phyloP scores from a whole-genome alignment of 345 rosid genomes.

The Eucalyptus curtisii region DNA sequence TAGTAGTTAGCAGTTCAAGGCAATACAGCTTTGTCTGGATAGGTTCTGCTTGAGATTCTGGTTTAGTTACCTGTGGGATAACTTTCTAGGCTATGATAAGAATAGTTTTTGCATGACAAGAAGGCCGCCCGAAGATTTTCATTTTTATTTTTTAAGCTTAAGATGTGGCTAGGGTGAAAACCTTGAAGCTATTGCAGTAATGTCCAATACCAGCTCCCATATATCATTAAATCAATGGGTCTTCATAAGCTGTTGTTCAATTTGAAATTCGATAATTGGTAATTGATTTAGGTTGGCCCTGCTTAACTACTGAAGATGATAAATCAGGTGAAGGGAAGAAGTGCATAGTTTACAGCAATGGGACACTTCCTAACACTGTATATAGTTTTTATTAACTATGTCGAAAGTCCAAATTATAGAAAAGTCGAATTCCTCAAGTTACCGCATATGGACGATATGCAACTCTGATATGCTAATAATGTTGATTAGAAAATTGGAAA shows the following conservation, averaged over 20 bases:
- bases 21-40: not conserved
- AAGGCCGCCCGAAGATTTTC: not conserved
- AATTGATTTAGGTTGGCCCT: not conserved
- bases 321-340: not conserved
- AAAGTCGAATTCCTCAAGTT: not conserved
- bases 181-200: not conserved
- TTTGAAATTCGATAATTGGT: not conserved
- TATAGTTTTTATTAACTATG: not conserved
- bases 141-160: not conserved
- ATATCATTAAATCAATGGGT: not conserved
- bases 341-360: not conserved
- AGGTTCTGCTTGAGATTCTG: not conserved
- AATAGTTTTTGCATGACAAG: not conserved
- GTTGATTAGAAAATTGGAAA: not conserved
- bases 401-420: not conserved
- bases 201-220: not conserved
- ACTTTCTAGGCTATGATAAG: not conserved
- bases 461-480: not conserved
- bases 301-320: not conserved
- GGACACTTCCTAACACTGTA: not conserved
- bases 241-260: not conserved
- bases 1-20: not conserved
- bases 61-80: not conserved
- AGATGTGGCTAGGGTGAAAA: not conserved
- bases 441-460: not conserved